phyloP scores from a whole-genome alignment of 1,139 yeast genomes.

The Geotrichum histeridarum region DNA sequence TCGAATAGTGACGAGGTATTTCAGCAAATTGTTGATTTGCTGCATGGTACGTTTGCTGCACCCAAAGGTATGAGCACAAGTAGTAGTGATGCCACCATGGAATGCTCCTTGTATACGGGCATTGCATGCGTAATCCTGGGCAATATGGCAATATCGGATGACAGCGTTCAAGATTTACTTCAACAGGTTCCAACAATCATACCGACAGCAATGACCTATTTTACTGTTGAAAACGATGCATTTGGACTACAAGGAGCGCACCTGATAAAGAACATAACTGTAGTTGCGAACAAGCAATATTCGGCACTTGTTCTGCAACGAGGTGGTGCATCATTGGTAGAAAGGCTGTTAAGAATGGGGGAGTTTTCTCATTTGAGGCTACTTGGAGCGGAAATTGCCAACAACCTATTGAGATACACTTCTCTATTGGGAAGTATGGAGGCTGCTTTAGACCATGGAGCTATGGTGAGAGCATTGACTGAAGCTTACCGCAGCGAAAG shows the following conservation, averaged over 20 bases:
- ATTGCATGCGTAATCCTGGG: slow-evolving; percentile 26
- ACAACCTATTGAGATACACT: not conserved
- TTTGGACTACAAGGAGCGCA: slow-evolving; percentile 30
- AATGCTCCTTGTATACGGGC: slow-evolving; percentile 2
- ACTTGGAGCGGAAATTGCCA: not conserved
- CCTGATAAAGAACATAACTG: slow-evolving; percentile 25
- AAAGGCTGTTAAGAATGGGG: not conserved
- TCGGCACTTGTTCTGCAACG: slow-evolving; percentile 1
- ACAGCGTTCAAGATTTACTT: slow-evolving; percentile 18
- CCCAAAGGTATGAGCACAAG: not conserved
- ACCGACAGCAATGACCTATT: slow-evolving; percentile 13
- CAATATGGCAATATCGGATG: slow-evolving; percentile 22
- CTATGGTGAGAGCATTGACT: not conserved
- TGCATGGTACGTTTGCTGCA: not conserved
- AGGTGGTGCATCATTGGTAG: slow-evolving; percentile 2
- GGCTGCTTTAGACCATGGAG: slow-evolving; percentile 5
- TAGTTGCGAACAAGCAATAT: not conserved
- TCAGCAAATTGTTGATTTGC: not conserved
- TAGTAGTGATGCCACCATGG: not conserved
- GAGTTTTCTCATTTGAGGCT: not conserved
- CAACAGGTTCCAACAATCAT: slow-evolving; percentile 19
- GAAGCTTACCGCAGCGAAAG: slow-evolving; percentile 10
- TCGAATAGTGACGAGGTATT: not conserved
- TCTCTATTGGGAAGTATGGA: slow-evolving; percentile 6
- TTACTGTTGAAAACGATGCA: slow-evolving; percentile 19